phyloP scores from a whole-genome alignment of 1,139 yeast species.

The Suhomyces atakaporum region DNA sequence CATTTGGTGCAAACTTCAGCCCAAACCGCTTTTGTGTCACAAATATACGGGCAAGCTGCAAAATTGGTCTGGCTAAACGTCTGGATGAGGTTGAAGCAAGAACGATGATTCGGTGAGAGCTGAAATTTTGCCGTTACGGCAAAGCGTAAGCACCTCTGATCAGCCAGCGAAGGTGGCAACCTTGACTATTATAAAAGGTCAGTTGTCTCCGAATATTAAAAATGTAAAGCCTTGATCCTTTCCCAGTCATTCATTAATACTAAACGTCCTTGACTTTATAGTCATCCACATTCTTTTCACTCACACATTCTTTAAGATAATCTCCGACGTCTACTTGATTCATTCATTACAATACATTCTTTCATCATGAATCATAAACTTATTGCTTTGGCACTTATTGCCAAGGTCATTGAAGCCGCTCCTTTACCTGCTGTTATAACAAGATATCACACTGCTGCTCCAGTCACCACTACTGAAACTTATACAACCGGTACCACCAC shows the following conservation, averaged over 20 bases:
- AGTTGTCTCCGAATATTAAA: background rate
- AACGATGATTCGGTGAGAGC: background rate
- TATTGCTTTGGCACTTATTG: constrained; percentile 6
- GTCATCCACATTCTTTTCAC: constrained; percentile 1
- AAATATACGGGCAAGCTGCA: constrained; percentile 3
- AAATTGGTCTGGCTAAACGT: background rate
- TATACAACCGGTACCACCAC: constrained; percentile 62
- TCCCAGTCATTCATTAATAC: background rate
- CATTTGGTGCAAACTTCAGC: constrained; percentile 5
- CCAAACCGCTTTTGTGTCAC: constrained; percentile 11
- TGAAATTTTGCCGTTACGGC: no score
- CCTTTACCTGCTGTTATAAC: constrained; percentile 52
- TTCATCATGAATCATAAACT: constrained; percentile 9
- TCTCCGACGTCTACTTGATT: constrained; percentile 6
- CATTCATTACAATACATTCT: constrained; percentile 10
- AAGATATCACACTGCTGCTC: constrained; percentile 62
- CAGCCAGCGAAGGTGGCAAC: background rate
- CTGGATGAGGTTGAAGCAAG: background rate
- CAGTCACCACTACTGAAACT: constrained; percentile 55
- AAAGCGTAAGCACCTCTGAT: no score
- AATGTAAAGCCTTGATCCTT: background rate
- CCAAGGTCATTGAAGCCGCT: constrained; percentile 25
- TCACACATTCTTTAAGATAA: constrained; percentile 1
- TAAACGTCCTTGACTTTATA: background rate
- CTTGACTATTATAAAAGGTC: background rate